Conservation (phyloP, 164 flowering plant species). For the Sedum album region DNA sequence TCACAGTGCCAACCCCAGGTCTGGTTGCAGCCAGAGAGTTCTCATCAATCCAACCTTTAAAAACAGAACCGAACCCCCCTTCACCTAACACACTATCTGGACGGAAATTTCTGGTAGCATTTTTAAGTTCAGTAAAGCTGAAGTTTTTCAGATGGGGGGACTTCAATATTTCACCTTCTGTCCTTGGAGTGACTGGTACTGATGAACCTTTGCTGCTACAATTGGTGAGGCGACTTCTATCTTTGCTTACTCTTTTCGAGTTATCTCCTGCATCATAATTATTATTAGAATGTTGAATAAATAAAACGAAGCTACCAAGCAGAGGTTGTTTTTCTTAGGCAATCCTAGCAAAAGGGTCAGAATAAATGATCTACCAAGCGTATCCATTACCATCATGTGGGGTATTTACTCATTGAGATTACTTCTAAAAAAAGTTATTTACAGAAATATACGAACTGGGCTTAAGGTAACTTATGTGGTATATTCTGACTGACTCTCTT, state of each 20-base stretch:
- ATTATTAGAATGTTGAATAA: not conserved
- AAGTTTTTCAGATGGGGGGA: conserved; percentile 55
- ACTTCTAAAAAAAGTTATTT: not conserved
- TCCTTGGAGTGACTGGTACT: conserved; percentile 36
- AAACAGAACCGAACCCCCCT: conserved; percentile 71
- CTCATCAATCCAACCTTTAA: conserved; percentile 78
- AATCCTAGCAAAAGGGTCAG: not conserved
- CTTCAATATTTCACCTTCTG: conserved; percentile 64
- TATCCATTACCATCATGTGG: not conserved
- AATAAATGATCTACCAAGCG: not conserved
- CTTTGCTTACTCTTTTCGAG: conserved; percentile 25
- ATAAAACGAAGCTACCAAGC: not conserved
- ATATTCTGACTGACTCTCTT: not conserved
- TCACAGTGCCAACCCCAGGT: conserved; percentile 61
- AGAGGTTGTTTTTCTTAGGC: not conserved
- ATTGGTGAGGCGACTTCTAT: conserved; percentile 20
- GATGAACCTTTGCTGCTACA: conserved; percentile 37
- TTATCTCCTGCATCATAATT: conserved; percentile 21
- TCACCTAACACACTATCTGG: conserved; percentile 76
- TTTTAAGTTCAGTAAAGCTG: conserved; percentile 44
- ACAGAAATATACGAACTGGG: not conserved
- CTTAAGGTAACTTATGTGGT: not conserved
- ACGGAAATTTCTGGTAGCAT: conserved; percentile 63
- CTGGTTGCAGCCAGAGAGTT: conserved; percentile 39
- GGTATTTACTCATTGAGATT: not conserved